Base-by-base conservation (phyloP, 2,329 filamentous ascomycete genomes). In the Colletotrichum camelliae region DNA sequence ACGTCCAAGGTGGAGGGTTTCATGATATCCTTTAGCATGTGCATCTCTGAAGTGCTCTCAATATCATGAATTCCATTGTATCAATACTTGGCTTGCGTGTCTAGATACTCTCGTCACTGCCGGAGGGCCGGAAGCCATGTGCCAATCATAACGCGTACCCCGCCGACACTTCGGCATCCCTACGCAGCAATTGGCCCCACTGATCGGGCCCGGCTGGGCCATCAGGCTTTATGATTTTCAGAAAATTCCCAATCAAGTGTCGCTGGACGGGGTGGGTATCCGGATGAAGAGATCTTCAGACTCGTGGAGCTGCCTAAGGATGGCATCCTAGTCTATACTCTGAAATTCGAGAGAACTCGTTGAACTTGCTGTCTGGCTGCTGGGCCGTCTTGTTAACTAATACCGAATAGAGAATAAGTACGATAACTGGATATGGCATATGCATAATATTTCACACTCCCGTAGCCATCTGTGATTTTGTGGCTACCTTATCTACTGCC, bases 361-460 rank as follows among this genome's bases (percentile, higher is more conserved):
- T 21, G n/a, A 52, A 13, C 10, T 18, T 48, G 18, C 39, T 48
- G 18, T 48, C 9, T 43, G 18, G 39, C 0, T 18, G 0, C 39
- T n/a, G 18, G 39, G 10, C n/a, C 0, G 10, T 48, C n/a, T 48
- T 21, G 0, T 48, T 0, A 4, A 48, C 21, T 9, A 13, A 48
- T 1, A 0, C 10, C n/a, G 12, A 4, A 0, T 1, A 52, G 43
- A 52, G n/a, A 2, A 52, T 0, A 21, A 21, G 13, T 21, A 21
- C 13, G n/a, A 52, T 13, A 1, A 0, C 10, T 7, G 10, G n/a
- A 7, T 21, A 52, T 52, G n/a, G 21, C 4, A 13, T 12, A 1
- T 12, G 43, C 9, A 7, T 48, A 9, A 12, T n/a, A 3, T n/a
- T 18, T n/a, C 39, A 6, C 6, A 52, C n/a, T 21, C 21, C 13